Conservation (phyloP, 768 basidiomycete genomes). For the Cystobasidium tubakii region DNA sequence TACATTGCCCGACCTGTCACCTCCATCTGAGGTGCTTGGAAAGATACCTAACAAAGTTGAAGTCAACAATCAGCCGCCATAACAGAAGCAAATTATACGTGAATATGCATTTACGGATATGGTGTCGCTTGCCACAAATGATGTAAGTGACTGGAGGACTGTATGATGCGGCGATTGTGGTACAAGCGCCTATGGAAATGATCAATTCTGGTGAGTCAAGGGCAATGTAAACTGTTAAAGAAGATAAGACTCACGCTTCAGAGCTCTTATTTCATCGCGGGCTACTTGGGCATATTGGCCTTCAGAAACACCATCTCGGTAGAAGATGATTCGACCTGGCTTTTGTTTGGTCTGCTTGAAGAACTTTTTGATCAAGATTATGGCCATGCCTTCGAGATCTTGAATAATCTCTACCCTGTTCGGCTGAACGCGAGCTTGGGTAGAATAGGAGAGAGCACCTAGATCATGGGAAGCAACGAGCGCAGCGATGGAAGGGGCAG, state of each 20-base stretch:
- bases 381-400: conserved; percentile 34
- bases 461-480: conserved; percentile 39
- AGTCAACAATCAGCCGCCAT: too few species aligned
- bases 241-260: conserved; percentile 19
- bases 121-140: conserved; percentile 38
- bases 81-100: too few species aligned
- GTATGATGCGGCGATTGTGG: not conserved
- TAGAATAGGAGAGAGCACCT: conserved; percentile 32
- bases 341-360: conserved; percentile 24
- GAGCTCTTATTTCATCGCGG: conserved; percentile 19
- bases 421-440: conserved; percentile 38
- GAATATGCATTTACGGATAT: conserved; percentile 38
- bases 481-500: conserved; percentile 40
- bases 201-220: not conserved
- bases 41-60: conserved; percentile 23
- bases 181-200: not conserved
- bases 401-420: conserved; percentile 33
- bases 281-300: conserved; percentile 38
- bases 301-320: conserved; percentile 39
- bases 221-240: not conserved
- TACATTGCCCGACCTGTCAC: conserved; percentile 35
- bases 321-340: conserved; percentile 32
- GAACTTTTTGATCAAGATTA: conserved; percentile 17
- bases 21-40: conserved; percentile 21
- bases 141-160: conserved; percentile 27